phyloP scores from a whole-genome alignment of 805 yeast species.

The Barnettozyma wickerhamii region DNA sequence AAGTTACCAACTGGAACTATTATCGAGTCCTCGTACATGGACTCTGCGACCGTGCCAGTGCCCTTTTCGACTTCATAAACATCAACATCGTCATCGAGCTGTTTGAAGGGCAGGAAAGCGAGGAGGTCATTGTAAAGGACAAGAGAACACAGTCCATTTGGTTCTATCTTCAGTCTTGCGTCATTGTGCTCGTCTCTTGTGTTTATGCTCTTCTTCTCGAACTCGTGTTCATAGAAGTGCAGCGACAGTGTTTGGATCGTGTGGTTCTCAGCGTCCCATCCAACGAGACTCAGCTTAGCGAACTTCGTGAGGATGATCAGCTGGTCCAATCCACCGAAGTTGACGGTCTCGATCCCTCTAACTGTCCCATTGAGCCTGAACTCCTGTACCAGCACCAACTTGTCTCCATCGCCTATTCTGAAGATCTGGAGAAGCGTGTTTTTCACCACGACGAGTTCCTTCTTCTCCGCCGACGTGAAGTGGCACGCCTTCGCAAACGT shows the following conservation, averaged over 20 bases:
- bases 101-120: slow-evolving; percentile 64
- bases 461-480: slow-evolving; percentile 34
- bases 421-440: slow-evolving; percentile 53
- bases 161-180: slow-evolving; percentile 41
- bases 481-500: slow-evolving; percentile 53
- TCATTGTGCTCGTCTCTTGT: slow-evolving; percentile 24
- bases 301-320: slow-evolving; percentile 60
- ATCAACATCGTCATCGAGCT: slow-evolving; percentile 39
- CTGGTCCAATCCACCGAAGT: slow-evolving; percentile 49
- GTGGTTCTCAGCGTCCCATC: slow-evolving; percentile 57
- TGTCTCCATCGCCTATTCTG: slow-evolving; percentile 16
- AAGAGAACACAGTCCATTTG: slow-evolving; percentile 51
- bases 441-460: slow-evolving; percentile 64
- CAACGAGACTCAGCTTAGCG: slow-evolving; percentile 75
- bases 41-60: slow-evolving; percentile 7
- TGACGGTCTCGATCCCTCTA: slow-evolving; percentile 48
- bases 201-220: slow-evolving; percentile 47
- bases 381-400: slow-evolving; percentile 48
- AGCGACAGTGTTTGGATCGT: slow-evolving; percentile 68
- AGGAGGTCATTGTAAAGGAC: slow-evolving; percentile 63
- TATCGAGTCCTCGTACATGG: slow-evolving; percentile 38
- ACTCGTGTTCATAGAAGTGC: slow-evolving; percentile 78
- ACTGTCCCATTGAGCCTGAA: slow-evolving; percentile 69
- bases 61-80: slow-evolving; percentile 27
- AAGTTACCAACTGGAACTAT: slow-evolving; percentile 54